A percentile compares a stretch with the other conserved stretches of the same genome.
These are phyloP conservation scores for Canavalia ensiformis DNA, from an alignment of 306 rosid species.

Conservation along the genomic window DNA sequence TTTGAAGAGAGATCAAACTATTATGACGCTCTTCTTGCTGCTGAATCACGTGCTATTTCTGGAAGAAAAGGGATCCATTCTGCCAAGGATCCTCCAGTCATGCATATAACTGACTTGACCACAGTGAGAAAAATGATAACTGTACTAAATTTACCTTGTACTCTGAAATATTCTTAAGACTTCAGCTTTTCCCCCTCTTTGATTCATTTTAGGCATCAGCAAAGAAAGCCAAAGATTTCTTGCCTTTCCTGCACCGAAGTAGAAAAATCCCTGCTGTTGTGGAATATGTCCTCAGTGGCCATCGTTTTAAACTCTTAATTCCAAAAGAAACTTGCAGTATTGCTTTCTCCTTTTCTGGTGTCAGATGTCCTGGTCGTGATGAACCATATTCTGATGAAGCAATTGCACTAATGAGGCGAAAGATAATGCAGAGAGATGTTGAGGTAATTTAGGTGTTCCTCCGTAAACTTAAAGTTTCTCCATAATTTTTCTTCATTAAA, in stretches of 20 bases:
- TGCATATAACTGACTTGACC: slow-evolving; percentile 83
- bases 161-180: neutral
- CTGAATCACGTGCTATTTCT: slow-evolving; percentile 77
- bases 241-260: slow-evolving; percentile 81
- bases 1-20: slow-evolving; percentile 87
- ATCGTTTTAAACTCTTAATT: slow-evolving; percentile 85
- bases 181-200: neutral
- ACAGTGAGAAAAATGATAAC: slow-evolving; percentile 56
- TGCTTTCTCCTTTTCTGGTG: slow-evolving; percentile 86
- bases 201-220: slow-evolving; percentile 69
- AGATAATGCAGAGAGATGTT: slow-evolving; percentile 92
- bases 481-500: slow-evolving; percentile 7
- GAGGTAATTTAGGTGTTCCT: slow-evolving; percentile 62
- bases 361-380: slow-evolving; percentile 86
- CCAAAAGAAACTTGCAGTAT: slow-evolving; percentile 94
- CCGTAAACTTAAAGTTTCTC: slow-evolving; percentile 10
- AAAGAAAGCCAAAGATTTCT: slow-evolving; percentile 82
- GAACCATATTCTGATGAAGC: slow-evolving; percentile 90
- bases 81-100: slow-evolving; percentile 83
- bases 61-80: slow-evolving; percentile 85
- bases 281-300: slow-evolving; percentile 92
- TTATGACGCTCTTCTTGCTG: slow-evolving; percentile 86
- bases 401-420: slow-evolving; percentile 84
- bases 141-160: slow-evolving; percentile 5
- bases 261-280: slow-evolving; percentile 84